Evolutionary conservation across 352 stramenopile species (phyloP).

Genomic region (Aphanomyces invadans): DNA sequence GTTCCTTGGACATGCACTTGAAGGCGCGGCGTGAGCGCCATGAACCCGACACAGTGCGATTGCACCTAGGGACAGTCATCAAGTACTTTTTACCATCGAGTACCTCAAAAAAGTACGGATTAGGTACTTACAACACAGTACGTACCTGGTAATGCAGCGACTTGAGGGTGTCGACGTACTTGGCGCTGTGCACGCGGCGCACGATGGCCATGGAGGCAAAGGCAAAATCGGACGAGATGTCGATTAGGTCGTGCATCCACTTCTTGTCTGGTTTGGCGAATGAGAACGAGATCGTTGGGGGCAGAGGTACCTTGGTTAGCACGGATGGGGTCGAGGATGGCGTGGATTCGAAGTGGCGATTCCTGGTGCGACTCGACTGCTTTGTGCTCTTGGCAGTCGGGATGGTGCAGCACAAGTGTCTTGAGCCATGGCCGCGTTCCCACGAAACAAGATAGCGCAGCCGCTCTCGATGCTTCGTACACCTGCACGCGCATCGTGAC

Average conservation of each 20-base stretch:
- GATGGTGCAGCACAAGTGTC: conserved; percentile 85
- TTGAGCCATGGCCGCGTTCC: conserved; percentile 36
- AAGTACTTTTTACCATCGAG: no score
- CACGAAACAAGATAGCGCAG: neutral
- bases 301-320: no score
- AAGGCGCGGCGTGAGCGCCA: conserved; percentile 25
- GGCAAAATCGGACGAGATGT: conserved; percentile 75
- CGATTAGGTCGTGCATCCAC: no score
- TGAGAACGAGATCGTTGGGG: no score
- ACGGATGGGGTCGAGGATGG: conserved; percentile 58
- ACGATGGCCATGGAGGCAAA: conserved; percentile 65
- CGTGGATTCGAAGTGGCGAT: conserved; percentile 64
- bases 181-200: conserved; percentile 67
- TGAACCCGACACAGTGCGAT: conserved; percentile 1
- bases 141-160: conserved; percentile 65
- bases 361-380: conserved; percentile 30
- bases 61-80: conserved; percentile 6
- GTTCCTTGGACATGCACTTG: conserved; percentile 26
- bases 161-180: conserved; percentile 87
- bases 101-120: no score
- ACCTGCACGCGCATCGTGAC: neutral
- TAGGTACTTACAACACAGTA: no score
- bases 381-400: conserved; percentile 83
- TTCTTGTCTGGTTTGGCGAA: conserved; percentile 32
- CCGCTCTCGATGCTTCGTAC: neutral